Conservation (phyloP, 2,329 filamentous ascomycete genomes). For the Penicillium sp. region DNA sequence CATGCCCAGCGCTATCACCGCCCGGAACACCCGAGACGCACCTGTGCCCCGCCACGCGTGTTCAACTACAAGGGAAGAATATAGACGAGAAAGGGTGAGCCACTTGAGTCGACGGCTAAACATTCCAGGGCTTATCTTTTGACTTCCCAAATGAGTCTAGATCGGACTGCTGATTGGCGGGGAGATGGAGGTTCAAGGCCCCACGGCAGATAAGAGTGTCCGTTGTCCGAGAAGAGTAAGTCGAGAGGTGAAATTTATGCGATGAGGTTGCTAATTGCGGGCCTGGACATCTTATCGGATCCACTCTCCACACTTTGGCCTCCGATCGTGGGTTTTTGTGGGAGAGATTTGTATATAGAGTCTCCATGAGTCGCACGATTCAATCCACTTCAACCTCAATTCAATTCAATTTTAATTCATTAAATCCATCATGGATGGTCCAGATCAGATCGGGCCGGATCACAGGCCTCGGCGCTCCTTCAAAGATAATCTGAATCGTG, state of each 20-base stretch:
- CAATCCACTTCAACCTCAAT: no score
- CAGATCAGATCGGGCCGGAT: constrained; percentile 46
- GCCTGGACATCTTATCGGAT: constrained; percentile 7
- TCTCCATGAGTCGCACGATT: no score
- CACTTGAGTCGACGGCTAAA: not conserved
- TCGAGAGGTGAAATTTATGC: constrained; percentile 4
- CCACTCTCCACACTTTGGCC: not conserved
- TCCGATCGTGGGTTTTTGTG: not conserved
- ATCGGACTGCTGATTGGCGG: not conserved
- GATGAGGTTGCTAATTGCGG: constrained; percentile 18
- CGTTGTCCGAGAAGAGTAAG: not conserved
- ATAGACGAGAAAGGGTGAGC: not conserved
- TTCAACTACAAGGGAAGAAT: not conserved
- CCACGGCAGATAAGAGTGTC: not conserved
- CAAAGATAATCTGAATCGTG: constrained; percentile 33
- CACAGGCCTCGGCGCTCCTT: constrained; percentile 37
- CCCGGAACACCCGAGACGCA: not conserved
- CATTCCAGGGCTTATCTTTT: not conserved
- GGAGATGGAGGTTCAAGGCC: not conserved
- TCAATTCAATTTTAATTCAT: not conserved
- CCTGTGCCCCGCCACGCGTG: not conserved
- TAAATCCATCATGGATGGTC: constrained; percentile 32
- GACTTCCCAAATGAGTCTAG: not conserved
- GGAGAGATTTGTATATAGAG: not conserved
- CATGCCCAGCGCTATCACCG: not conserved